These are phyloP conservation scores for Backusella westeae DNA, from an alignment of 192 early-diverging fungal species.

Conservation along the genomic window DNA sequence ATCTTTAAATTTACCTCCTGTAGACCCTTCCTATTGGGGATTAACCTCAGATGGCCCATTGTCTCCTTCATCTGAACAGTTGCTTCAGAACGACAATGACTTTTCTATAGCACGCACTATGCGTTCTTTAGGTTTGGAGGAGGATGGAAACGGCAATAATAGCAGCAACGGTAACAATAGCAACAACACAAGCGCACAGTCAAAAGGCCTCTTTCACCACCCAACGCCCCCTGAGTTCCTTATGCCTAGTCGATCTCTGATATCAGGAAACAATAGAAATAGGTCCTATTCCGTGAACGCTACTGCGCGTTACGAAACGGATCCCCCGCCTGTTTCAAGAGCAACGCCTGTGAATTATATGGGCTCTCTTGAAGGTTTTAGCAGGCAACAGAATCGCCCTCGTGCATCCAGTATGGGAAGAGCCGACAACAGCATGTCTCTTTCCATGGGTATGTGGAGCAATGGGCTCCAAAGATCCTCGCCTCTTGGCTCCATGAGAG, in stretches of 20 bases:
- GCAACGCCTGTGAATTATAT: neutral
- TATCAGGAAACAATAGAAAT: slow-evolving; percentile 23
- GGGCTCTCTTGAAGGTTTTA: slow-evolving; percentile 14
- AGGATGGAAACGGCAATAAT: slow-evolving; percentile 5
- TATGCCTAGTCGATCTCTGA: slow-evolving; percentile 15
- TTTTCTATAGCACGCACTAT: slow-evolving; percentile 33
- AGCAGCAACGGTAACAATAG: neutral
- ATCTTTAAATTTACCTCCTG: slow-evolving; percentile 22
- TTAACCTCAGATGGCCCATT: neutral
- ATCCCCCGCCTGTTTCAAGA: neutral
- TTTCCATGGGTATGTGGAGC: slow-evolving; percentile 2
- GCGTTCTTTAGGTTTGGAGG: slow-evolving; percentile 33
- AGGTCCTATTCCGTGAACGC: slow-evolving; percentile 35
- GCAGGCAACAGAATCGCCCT: slow-evolving; percentile 43
- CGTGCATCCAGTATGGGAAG: slow-evolving; percentile 50
- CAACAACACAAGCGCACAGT: neutral
- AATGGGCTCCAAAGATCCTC: neutral
- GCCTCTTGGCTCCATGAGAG: slow-evolving; percentile 4
- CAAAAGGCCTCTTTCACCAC: slow-evolving; percentile 8
- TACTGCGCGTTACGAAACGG: slow-evolving; percentile 16
- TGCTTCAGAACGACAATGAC: slow-evolving; percentile 31
- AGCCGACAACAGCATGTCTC: slow-evolving; percentile 27
- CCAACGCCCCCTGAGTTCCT: slow-evolving; percentile 9
- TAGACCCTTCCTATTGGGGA: slow-evolving; percentile 8
- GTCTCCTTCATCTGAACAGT: slow-evolving; percentile 25